Evolutionary conservation across 2,329 filamentous ascomycete genomes (phyloP).

Genomic region (Fusarium mundagurra): DNA sequence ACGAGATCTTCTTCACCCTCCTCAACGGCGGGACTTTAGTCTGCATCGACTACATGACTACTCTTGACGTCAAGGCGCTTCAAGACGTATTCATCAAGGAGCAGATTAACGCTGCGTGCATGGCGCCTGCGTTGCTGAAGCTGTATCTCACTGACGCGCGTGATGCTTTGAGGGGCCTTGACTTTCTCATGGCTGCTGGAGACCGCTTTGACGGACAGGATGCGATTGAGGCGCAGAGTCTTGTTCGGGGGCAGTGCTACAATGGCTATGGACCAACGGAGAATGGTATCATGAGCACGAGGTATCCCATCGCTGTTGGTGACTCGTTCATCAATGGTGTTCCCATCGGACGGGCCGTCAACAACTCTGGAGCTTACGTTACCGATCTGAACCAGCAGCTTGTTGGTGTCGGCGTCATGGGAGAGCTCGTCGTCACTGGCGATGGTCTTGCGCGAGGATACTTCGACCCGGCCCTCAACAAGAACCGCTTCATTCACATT

Average conservation of each 20-base stretch:
- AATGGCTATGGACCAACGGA: constrained; percentile 42
- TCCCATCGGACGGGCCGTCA: constrained; percentile 34
- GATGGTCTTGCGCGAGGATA: constrained; percentile 31
- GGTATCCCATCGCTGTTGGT: background rate
- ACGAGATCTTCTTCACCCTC: constrained; percentile 31
- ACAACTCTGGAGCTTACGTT: constrained; percentile 35
- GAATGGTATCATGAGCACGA: constrained; percentile 31
- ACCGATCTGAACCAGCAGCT: constrained; percentile 30
- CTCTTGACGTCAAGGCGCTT: constrained; percentile 18
- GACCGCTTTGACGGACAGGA: constrained; percentile 26
- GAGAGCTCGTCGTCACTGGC: constrained; percentile 41
- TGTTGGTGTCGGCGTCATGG: constrained; percentile 34
- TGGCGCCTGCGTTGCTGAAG: constrained; percentile 29
- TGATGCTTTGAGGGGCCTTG: background rate
- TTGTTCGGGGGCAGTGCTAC: background rate
- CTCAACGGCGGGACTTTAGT: constrained; percentile 33
- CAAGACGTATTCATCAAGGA: constrained; percentile 2
- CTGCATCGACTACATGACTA: constrained; percentile 31
- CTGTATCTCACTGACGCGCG: constrained; percentile 10
- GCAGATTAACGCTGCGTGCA: background rate
- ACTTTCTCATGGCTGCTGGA: constrained; percentile 21
- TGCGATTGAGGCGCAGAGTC: background rate
- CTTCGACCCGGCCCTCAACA: constrained; percentile 5
- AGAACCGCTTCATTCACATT: constrained; percentile 24
- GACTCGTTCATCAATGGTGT: constrained; percentile 30